Evolutionary conservation across 2,329 filamentous ascomycete genomes (phyloP).

Genomic region (Penicillium sp.): DNA sequence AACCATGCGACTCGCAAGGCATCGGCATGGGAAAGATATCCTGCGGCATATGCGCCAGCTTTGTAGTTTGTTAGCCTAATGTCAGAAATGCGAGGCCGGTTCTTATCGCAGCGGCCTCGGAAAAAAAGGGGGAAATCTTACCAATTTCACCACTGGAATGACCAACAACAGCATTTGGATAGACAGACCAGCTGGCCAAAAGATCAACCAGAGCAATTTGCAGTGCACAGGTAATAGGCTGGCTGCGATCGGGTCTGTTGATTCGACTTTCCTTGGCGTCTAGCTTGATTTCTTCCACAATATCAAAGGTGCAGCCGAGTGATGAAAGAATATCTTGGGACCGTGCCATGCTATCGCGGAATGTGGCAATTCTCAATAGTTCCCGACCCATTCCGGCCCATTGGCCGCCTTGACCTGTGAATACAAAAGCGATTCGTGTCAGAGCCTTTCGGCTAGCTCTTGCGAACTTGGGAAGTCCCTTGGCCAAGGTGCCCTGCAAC

Average conservation of each 20-base stretch:
- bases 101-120: neutral
- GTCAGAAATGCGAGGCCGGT: neutral
- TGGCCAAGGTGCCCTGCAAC: constrained; percentile 6
- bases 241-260: constrained; percentile 28
- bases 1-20: constrained; percentile 27
- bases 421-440: constrained; percentile 32
- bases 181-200: constrained; percentile 20
- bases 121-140: constrained; percentile 1
- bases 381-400: constrained; percentile 46
- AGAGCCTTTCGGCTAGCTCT: constrained; percentile 18
- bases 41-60: constrained; percentile 31
- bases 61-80: neutral
- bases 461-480: constrained; percentile 13
- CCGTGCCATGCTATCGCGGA: constrained; percentile 12
- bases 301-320: constrained; percentile 28
- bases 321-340: constrained; percentile 11
- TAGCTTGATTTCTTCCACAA: constrained; percentile 24
- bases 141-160: constrained; percentile 36
- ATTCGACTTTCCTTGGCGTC: constrained; percentile 13
- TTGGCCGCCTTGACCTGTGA: constrained; percentile 49
- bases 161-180: constrained; percentile 25
- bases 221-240: constrained; percentile 25
- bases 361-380: constrained; percentile 28
- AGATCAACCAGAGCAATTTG: constrained; percentile 32
- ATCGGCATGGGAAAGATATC: constrained; percentile 18